A percentile compares a stretch with the other conserved stretches of the same genome.
Evolutionary conservation across 1,284 basidiomycete genomes (phyloP).

Genomic region (Chiua sp.): DNA sequence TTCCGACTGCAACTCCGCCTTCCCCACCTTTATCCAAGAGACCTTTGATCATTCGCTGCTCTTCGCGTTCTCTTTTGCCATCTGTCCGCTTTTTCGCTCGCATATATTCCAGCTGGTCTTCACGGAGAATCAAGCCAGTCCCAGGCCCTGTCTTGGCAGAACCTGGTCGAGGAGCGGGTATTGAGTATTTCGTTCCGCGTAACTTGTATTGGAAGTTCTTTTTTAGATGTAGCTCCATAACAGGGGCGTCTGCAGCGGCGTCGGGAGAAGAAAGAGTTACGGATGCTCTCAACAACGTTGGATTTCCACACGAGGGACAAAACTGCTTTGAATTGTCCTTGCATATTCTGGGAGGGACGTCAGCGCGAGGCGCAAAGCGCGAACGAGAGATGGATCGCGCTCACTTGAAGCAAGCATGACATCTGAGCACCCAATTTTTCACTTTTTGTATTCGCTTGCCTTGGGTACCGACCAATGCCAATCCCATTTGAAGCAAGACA

Average conservation of each 20-base stretch:
- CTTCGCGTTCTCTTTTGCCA: slow-evolving; percentile 77
- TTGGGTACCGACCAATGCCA: slow-evolving; percentile 91
- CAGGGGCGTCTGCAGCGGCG: slow-evolving; percentile 61
- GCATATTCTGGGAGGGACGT: slow-evolving; percentile 72
- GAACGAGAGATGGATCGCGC: slow-evolving; percentile 37
- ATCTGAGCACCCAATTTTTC: slow-evolving; percentile 95
- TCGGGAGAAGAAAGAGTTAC: slow-evolving; percentile 81
- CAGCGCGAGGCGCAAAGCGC: background rate
- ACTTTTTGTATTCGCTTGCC: slow-evolving; percentile 92
- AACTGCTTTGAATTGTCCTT: slow-evolving; percentile 96
- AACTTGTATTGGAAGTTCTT: slow-evolving; percentile 94
- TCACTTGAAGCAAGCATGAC: slow-evolving; percentile 99
- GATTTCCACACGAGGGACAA: slow-evolving; percentile 97
- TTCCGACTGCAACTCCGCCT: slow-evolving; percentile 61
- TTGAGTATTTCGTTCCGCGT: slow-evolving; percentile 93
- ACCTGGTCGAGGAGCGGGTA: slow-evolving; percentile 91
- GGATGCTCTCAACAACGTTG: slow-evolving; percentile 90
- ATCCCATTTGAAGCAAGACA: slow-evolving; percentile 93
- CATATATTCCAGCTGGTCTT: slow-evolving; percentile 89
- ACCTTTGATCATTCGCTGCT: slow-evolving; percentile 72
- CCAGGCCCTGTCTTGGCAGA: slow-evolving; percentile 84
- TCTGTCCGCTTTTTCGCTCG: slow-evolving; percentile 81
- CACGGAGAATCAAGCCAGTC: slow-evolving; percentile 84
- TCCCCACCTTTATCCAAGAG: slow-evolving; percentile 58
- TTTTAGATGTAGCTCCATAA: slow-evolving; percentile 89